phyloP scores from a whole-genome alignment of 805 yeast genomes.

The Zygotorulaspora sp. region DNA sequence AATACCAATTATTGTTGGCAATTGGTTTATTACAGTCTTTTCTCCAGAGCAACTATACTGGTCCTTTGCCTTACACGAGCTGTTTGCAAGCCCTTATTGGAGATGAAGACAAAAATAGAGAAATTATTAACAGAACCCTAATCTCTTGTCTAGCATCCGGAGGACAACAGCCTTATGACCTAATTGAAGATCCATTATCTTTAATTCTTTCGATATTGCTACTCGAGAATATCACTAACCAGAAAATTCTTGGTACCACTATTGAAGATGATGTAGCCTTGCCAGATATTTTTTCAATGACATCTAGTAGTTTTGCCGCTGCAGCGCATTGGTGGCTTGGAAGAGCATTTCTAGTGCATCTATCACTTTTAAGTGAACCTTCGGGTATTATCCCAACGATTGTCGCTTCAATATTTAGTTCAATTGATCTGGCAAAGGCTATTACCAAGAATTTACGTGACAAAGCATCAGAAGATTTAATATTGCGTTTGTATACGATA shows the following conservation, averaged over 20 bases:
- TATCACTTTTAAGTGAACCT: slow-evolving; percentile 59
- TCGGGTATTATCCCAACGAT: slow-evolving; percentile 43
- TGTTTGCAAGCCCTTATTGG: slow-evolving; percentile 34
- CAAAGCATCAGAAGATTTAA: slow-evolving; percentile 30
- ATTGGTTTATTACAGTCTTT: slow-evolving; percentile 63
- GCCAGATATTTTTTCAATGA: slow-evolving; percentile 22
- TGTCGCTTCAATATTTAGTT: slow-evolving; percentile 33
- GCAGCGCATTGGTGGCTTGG: slow-evolving; percentile 72
- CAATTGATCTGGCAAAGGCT: slow-evolving; percentile 30
- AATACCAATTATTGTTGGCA: slow-evolving; percentile 37
- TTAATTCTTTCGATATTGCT: slow-evolving; percentile 42
- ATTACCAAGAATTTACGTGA: slow-evolving; percentile 24
- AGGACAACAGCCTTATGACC: slow-evolving; percentile 70
- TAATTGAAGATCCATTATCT: slow-evolving; percentile 48
- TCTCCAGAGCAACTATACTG: slow-evolving; percentile 75
- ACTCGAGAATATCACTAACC: slow-evolving; percentile 39
- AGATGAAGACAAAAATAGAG: slow-evolving; percentile 8
- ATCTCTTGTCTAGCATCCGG: slow-evolving; percentile 45
- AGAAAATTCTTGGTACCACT: slow-evolving; percentile 29
- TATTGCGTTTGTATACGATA: slow-evolving; percentile 40
- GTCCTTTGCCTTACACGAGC: slow-evolving; percentile 55
- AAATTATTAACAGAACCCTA: slow-evolving; percentile 16
- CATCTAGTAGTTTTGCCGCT: slow-evolving; percentile 39
- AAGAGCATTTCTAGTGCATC: slow-evolving; percentile 60
- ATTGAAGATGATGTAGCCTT: slow-evolving; percentile 16